Evolutionary conservation across 495 filamentous ascomycete genomes (phyloP).

Genomic region (Pyrenula massariospora): DNA sequence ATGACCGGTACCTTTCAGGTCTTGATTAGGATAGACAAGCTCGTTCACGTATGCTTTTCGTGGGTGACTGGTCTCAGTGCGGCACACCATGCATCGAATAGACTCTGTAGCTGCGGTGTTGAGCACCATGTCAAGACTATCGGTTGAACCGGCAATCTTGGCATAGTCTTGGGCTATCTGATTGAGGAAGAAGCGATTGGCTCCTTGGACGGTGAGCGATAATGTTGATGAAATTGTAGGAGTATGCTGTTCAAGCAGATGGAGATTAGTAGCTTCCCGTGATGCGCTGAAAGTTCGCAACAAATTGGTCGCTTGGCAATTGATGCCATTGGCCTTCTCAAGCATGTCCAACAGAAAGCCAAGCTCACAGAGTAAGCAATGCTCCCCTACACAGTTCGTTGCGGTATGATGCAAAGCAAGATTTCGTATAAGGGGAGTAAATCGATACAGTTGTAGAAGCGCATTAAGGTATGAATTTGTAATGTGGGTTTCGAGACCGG

Average conservation of each 20-base stretch:
- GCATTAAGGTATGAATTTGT: slow-evolving; percentile 93
- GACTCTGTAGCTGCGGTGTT: slow-evolving; percentile 41
- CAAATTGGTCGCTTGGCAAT: slow-evolving; percentile 96
- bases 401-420: slow-evolving; percentile 83
- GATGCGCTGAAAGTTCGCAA: slow-evolving; percentile 75
- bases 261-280: slow-evolving; percentile 57
- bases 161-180: slow-evolving; percentile 61
- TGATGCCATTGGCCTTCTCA: slow-evolving; percentile 82
- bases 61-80: slow-evolving; percentile 59
- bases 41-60: slow-evolving; percentile 68
- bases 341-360: slow-evolving; percentile 98
- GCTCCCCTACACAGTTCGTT: slow-evolving; percentile 64
- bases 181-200: slow-evolving; percentile 66
- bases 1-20: slow-evolving; percentile 36
- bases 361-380: slow-evolving; percentile 85
- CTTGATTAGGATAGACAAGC: slow-evolving; percentile 60
- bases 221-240: slow-evolving; percentile 48
- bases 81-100: slow-evolving; percentile 74
- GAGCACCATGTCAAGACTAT: slow-evolving; percentile 46
- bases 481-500: slow-evolving; percentile 91
- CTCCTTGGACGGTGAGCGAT: slow-evolving; percentile 61
- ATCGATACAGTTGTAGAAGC: slow-evolving; percentile 81
- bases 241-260: slow-evolving; percentile 69
- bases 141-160: slow-evolving; percentile 42
- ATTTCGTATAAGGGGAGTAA: slow-evolving; percentile 80